phyloP scores from a whole-genome alignment of 208 protist species.

The Naegleria gruberi region DNA sequence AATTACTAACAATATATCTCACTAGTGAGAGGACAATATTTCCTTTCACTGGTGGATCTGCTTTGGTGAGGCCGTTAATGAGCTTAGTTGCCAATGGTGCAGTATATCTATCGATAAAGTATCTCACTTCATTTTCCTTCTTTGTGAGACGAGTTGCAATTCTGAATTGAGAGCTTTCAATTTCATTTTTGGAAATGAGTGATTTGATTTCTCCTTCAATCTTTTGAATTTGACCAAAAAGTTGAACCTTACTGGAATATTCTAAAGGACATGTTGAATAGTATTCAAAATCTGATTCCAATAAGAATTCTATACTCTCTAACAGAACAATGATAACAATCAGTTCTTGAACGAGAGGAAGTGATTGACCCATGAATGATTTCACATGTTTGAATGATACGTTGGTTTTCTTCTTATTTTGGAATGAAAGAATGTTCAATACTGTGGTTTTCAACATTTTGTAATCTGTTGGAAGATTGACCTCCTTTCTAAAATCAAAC shows the following conservation, averaged over 20 bases:
- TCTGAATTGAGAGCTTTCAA: neutral
- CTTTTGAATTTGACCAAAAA: neutral
- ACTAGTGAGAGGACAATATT: neutral
- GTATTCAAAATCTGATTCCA: neutral
- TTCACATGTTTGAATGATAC: neutral
- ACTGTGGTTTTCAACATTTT: neutral
- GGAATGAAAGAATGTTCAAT: neutral
- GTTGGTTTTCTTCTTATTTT: neutral
- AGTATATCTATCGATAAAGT: neutral
- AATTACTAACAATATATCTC: neutral
- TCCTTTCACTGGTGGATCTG: neutral
- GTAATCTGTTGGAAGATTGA: neutral
- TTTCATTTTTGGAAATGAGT: neutral
- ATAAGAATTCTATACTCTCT: neutral
- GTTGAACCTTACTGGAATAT: neutral
- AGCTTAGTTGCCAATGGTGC: neutral
- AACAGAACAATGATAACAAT: neutral
- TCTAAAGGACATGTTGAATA: neutral
- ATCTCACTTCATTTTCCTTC: neutral
- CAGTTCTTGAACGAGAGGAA: neutral
- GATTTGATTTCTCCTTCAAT: neutral
- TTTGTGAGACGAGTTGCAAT: neutral
- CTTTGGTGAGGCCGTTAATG: neutral
- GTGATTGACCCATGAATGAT: neutral
- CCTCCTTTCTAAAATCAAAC: neutral